These are phyloP conservation scores for Acer yangbiense DNA, from an alignment of 345 rosid species.

Conservation along the genomic window DNA sequence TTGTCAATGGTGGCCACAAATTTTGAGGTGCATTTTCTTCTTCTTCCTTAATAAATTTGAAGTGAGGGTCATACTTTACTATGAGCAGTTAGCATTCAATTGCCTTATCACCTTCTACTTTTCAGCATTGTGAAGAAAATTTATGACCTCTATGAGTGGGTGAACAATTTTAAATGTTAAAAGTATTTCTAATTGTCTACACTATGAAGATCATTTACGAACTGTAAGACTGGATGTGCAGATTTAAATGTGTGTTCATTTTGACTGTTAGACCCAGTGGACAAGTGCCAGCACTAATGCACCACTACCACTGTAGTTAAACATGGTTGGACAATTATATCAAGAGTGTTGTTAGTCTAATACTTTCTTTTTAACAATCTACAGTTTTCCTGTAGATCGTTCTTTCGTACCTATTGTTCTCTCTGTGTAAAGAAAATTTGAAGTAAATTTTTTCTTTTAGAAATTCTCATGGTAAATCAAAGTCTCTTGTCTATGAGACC, in stretches of 20 bases:
- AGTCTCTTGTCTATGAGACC: background rate
- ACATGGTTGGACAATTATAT: background rate
- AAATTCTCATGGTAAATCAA: background rate
- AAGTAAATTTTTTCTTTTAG: background rate
- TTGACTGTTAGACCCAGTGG: background rate
- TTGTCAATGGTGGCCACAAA: background rate
- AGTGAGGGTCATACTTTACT: background rate
- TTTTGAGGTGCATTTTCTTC: background rate
- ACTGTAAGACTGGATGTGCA: background rate
- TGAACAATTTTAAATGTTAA: background rate
- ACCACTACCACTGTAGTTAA: background rate
- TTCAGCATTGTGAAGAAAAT: background rate
- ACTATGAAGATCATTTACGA: background rate
- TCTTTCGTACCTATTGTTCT: too few species aligned
- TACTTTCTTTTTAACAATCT: background rate
- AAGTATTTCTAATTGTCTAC: background rate
- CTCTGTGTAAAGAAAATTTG: background rate
- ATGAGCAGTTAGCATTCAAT: background rate
- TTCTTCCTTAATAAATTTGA: background rate
- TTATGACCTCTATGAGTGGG: background rate
- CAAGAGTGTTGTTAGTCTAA: background rate
- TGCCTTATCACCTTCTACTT: background rate
- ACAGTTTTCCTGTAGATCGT: too few species aligned
- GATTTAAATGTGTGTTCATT: background rate
- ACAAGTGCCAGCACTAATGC: background rate